These are phyloP conservation scores for Trichoderma pleuroti DNA, from an alignment of 2,329 filamentous ascomycete genomes.

Conservation along the genomic window DNA sequence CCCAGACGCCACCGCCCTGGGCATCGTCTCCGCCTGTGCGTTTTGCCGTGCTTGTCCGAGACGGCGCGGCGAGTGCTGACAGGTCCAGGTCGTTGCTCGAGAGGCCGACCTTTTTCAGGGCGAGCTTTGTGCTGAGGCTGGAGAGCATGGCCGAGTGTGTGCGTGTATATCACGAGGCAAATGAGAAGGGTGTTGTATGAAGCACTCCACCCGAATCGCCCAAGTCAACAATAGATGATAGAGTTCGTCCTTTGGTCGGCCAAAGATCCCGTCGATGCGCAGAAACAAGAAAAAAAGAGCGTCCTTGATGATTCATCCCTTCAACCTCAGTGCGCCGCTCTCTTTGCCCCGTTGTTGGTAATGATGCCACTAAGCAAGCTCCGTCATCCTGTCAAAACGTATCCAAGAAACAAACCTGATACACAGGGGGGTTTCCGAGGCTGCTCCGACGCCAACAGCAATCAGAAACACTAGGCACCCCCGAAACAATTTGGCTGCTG, in stretches of 20 bases:
- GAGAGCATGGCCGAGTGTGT: constrained; percentile 45
- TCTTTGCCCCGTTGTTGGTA: not conserved
- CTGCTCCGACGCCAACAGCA: not conserved
- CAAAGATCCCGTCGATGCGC: not conserved
- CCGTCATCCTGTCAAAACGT: not conserved
- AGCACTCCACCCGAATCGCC: not conserved
- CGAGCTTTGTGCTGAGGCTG: constrained; percentile 55
- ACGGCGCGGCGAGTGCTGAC: constrained; percentile 27
- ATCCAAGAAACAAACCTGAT: constrained; percentile 7
- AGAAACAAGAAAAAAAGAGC: not conserved
- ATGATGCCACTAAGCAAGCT: not conserved
- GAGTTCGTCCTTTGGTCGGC: not conserved
- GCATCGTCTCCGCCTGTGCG: not conserved
- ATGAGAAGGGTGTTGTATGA: not conserved
- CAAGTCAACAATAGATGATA: not conserved
- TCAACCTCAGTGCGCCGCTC: not conserved
- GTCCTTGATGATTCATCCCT: not conserved
- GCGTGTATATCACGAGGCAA: not conserved
- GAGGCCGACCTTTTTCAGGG: constrained; percentile 55
- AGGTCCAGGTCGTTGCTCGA: constrained; percentile 48
- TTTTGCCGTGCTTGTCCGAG: constrained; percentile 20
- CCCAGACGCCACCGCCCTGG: constrained; percentile 31
- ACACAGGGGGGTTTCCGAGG: not conserved
- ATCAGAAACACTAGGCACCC: not conserved
- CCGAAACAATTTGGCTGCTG: not conserved